These are phyloP conservation scores for Fusarium sp. DNA, from an alignment of 2,329 filamentous ascomycete species.

Conservation along the genomic window DNA sequence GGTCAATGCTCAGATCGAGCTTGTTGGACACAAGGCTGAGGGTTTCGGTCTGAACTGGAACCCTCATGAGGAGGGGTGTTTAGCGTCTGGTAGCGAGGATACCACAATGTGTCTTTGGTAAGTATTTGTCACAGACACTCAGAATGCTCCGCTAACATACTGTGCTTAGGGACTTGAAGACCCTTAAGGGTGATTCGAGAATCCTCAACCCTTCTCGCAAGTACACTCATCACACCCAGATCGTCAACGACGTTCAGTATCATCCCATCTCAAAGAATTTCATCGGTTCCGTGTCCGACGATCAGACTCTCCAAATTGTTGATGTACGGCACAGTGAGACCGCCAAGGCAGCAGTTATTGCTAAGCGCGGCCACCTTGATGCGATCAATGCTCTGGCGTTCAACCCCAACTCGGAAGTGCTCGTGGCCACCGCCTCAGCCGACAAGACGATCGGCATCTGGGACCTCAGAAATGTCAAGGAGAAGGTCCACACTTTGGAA, in stretches of 20 bases:
- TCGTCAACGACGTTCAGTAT: conserved; percentile 97
- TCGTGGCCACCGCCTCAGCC: conserved; percentile 91
- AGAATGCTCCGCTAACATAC: conserved; percentile 25
- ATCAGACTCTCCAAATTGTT: conserved; percentile 90
- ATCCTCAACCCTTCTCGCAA: conserved; percentile 76
- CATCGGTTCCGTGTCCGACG: conserved; percentile 94
- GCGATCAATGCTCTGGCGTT: conserved; percentile 97
- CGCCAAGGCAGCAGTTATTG: conserved; percentile 75
- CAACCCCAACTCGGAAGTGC: conserved; percentile 89
- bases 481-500: conserved; percentile 89
- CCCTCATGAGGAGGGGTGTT: conserved; percentile 81
- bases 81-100: conserved; percentile 93
- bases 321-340: conserved; percentile 80
- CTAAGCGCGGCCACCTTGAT: conserved; percentile 82
- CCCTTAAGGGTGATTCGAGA: conserved; percentile 76
- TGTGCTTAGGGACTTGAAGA: conserved; percentile 77
- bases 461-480: conserved; percentile 91
- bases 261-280: conserved; percentile 87
- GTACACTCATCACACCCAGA: conserved; percentile 88
- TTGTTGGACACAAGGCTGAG: conserved; percentile 86
- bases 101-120: conserved; percentile 92
- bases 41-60: conserved; percentile 96
- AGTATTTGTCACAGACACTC: conserved; percentile 42
- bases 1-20: conserved; percentile 84
- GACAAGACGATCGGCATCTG: conserved; percentile 96